A percentile compares a stretch with the other conserved stretches of the same genome.
Conservation (phyloP, 2,329 filamentous ascomycete species). For the Trichoderma sp. region DNA sequence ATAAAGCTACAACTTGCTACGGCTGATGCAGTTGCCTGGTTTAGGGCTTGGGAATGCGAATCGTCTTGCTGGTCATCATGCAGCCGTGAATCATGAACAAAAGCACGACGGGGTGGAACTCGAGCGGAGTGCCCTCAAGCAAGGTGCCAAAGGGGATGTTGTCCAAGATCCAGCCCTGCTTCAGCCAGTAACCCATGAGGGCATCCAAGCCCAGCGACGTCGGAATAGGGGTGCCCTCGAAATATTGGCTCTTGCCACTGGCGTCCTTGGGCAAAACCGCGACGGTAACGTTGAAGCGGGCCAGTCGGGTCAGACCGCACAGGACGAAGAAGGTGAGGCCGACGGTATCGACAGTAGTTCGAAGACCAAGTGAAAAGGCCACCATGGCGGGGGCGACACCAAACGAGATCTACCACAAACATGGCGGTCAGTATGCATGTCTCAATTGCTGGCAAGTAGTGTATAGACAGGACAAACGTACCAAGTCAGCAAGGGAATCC, state of each 20-base stretch:
- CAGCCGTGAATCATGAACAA: conserved; percentile 88
- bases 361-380: conserved; percentile 85
- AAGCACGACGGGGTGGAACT: conserved; percentile 79
- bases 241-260: conserved; percentile 88
- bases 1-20: background rate
- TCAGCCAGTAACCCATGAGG: conserved; percentile 87
- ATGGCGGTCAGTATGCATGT: conserved; percentile 2
- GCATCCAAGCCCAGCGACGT: conserved; percentile 78
- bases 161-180: conserved; percentile 73
- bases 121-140: conserved; percentile 64
- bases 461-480: conserved; percentile 44
- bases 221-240: conserved; percentile 95
- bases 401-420: conserved; percentile 74
- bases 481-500: conserved; percentile 91
- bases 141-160: conserved; percentile 73
- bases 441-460: background rate
- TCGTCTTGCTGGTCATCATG: conserved; percentile 90
- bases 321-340: conserved; percentile 85
- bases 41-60: conserved; percentile 88
- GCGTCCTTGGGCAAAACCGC: conserved; percentile 86
- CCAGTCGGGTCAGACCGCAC: conserved; percentile 87
- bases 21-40: background rate
- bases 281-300: conserved; percentile 96
- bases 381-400: conserved; percentile 84
- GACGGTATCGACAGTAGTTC: conserved; percentile 78